Evolutionary conservation across 306 rosid species (phyloP), one percentile per base, ranked within the genome.

Genomic region (Cicer cuneatum): DNA sequence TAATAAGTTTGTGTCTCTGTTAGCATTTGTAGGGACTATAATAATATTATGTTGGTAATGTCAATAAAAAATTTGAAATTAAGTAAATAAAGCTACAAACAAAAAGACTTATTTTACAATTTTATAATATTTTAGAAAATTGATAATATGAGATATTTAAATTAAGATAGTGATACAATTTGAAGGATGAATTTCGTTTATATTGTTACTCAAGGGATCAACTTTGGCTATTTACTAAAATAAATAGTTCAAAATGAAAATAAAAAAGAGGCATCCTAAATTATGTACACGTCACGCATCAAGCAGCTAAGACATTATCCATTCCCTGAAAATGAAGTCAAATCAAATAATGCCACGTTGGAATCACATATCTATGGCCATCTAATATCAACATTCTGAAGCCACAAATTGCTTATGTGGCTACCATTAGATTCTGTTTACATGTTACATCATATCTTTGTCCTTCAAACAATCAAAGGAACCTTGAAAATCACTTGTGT

Each of bases 371-470:
- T 88, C 91, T 49, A 52, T 47, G 82, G 52, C 80, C 80, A 93
- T 93, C 98, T 90, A 47, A 77, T 60, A 48, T 78, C 71, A 53
- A 41, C 69, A 3, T 64, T 78, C 85, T 68, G 87, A 85, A 82
- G 85, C 97, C 97, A 88, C 97, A 87, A 79, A 72, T 83, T 79
- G 70, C 57, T 75, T 71, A 73, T 80, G 96, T 78, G 97, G 90
- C 77, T 83, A 57, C 13, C 21, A 82, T 66, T 46, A 75, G 63
- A 74, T 74, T 70, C 80, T 15, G 43, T 72, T 66, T 67, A 0
- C 35, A n/a, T 12, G 60, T 49, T 67, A 67, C 84, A 67, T 46
- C 58, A 66, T 41, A 72, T 72, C 78, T 53, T 64, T 37, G 2
- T 38, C 67, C 21, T 64, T 64, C 15, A 64, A 64, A 9, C 52